These are phyloP conservation scores for Mycena kentingensis DNA, from an alignment of 768 basidiomycete species.

Conservation along the genomic window DNA sequence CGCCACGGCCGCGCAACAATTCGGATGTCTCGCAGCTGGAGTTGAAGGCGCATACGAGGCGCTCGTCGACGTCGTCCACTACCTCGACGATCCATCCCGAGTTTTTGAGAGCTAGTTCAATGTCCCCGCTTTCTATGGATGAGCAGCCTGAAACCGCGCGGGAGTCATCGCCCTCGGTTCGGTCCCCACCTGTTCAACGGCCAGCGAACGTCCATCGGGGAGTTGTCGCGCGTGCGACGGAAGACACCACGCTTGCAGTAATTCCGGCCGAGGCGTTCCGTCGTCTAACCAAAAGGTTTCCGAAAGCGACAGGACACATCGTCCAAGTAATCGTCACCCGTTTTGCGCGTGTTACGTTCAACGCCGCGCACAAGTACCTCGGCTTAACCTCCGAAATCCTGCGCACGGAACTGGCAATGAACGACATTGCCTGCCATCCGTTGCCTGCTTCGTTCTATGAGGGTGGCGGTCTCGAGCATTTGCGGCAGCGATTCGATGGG, in stretches of 20 bases:
- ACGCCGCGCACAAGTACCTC: slow-evolving; percentile 94
- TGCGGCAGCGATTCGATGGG: slow-evolving; percentile 88
- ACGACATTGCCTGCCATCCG: slow-evolving; percentile 95
- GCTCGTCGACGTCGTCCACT: slow-evolving; percentile 65
- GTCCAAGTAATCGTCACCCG: slow-evolving; percentile 96
- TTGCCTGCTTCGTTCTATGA: slow-evolving; percentile 90
- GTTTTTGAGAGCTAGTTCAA: slow-evolving; percentile 25
- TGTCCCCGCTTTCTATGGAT: slow-evolving; percentile 30
- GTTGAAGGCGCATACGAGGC: slow-evolving; percentile 46
- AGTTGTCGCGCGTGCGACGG: slow-evolving; percentile 88
- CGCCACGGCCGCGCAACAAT: slow-evolving; percentile 43
- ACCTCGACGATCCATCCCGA: slow-evolving; percentile 68
- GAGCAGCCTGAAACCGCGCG: slow-evolving; percentile 15
- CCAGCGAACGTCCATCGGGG: slow-evolving; percentile 57
- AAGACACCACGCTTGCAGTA: slow-evolving; percentile 95
- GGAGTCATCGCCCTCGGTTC: slow-evolving; percentile 19
- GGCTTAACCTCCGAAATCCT: slow-evolving; percentile 94
- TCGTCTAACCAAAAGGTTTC: slow-evolving; percentile 91
- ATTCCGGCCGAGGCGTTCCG: slow-evolving; percentile 98
- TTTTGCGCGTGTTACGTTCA: slow-evolving; percentile 96
- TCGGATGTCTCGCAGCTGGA: slow-evolving; percentile 69
- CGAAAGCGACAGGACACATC: slow-evolving; percentile 95
- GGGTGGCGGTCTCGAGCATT: slow-evolving; percentile 83
- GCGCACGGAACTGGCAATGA: slow-evolving; percentile 95
- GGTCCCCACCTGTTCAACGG: slow-evolving; percentile 23